Evolutionary conservation across 2,329 filamentous ascomycete species (phyloP), one percentile per base, ranked within the genome.

Genomic region (Nothophaeocryptopus gaeumannii): DNA sequence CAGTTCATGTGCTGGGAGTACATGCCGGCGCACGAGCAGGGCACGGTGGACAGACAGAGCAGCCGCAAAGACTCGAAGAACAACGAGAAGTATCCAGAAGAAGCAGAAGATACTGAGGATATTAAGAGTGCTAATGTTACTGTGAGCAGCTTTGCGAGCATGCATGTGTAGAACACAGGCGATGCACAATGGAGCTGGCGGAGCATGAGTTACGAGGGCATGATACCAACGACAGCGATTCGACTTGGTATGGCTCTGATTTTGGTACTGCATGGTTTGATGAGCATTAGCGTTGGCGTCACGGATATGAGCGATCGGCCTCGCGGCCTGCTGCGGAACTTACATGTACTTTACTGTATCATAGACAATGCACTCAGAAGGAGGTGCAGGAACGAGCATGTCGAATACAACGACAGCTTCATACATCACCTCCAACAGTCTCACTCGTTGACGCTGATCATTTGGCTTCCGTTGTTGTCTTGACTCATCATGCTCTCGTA

Each of bases 1-100:
- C 89, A 87, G 68, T 79, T 91, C 67, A 73, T 91, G 64, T 86
- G 84, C 45, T 92, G 87, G 88, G 84, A 90, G 67, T 89, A 66
- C 51, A 60, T 61, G 9, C 50, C 56, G 9, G 42, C 40, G 34
- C 51, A 58, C 5, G 56, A 62, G 35, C 51, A 58, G 41, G 57
- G 56, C 37, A 58, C 54, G 43, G 54, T 51, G 30, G 48, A 51
- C 41, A 51, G 53, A 49, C 53, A 53, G 50, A 52, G 50, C 50
- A 48, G 43, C 48, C 50, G 44, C 52, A 58, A 54, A 50, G 55
- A 51, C 55, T 52, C 52, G 39, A 54, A 45, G 48, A 47, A 53
- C 42, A 26, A 26, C 20, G 50, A 60, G 58, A 60, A 58, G 53
- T 56, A 59, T 53, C 49, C 16, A 43, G 45, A 42, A 40, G 39